Percentiles rank a stretch among this genome's conserved stretches.
Evolutionary conservation across 75 land plant genomes (phyloP).

Genomic region (Adiantum capillusveneris): DNA sequence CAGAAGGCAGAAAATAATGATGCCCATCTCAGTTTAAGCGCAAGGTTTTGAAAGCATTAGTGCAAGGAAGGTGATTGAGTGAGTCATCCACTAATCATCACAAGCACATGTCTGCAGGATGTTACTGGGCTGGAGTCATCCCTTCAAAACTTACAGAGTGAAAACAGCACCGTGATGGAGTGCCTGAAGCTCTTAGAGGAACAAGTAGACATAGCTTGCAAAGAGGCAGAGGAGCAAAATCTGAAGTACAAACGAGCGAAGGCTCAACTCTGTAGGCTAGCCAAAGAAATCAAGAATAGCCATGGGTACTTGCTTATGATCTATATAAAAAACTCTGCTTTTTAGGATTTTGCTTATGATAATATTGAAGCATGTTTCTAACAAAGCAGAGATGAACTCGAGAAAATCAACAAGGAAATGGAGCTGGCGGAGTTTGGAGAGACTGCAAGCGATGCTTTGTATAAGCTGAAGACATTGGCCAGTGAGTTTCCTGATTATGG

Average conservation of each 20-base stretch:
- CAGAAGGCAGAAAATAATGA: no score
- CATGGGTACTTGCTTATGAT: slow-evolving; percentile 6
- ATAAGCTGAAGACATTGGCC: slow-evolving; percentile 16
- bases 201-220: slow-evolving; percentile 18
- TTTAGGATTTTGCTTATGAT: neutral
- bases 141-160: slow-evolving; percentile 14
- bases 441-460: slow-evolving; percentile 22
- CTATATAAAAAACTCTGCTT: neutral
- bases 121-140: slow-evolving; percentile 6
- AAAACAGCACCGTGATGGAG: slow-evolving; percentile 5
- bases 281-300: slow-evolving; percentile 19
- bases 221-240: slow-evolving; percentile 23
- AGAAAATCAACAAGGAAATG: slow-evolving; percentile 18
- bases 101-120: slow-evolving; percentile 25
- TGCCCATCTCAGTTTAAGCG: no score
- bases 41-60: no score
- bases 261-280: slow-evolving; percentile 9
- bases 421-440: slow-evolving; percentile 19
- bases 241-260: slow-evolving; percentile 20
- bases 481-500: slow-evolving; percentile 20
- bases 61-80: no score
- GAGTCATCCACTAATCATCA: no score
- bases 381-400: slow-evolving; percentile 10
- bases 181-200: slow-evolving; percentile 10
- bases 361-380: neutral